Evolutionary conservation across 176 grass and related monocot species (phyloP).

Genomic region (Musa troglodytarum): DNA sequence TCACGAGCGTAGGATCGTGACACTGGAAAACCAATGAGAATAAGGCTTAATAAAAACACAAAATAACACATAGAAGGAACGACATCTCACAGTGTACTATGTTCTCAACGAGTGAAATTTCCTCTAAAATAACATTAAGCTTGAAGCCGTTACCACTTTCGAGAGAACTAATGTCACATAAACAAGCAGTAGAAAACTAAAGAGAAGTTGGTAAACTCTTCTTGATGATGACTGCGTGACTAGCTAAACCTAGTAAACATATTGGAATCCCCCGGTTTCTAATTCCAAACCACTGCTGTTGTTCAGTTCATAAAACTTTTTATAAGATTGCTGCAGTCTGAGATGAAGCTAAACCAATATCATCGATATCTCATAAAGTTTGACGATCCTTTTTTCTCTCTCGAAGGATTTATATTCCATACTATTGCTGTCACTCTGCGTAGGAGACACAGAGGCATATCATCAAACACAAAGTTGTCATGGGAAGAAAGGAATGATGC

Average conservation of each 20-base stretch:
- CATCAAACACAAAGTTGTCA: not conserved
- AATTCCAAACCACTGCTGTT: not conserved
- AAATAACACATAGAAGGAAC: not conserved
- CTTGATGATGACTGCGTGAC: not conserved
- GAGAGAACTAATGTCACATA: not conserved
- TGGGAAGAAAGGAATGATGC: too few species aligned
- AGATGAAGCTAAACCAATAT: not conserved
- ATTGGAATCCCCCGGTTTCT: not conserved
- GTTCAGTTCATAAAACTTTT: not conserved
- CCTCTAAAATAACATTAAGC: not conserved
- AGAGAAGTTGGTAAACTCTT: not conserved
- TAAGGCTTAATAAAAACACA: not conserved
- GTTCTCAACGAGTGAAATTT: not conserved
- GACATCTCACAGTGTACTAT: not conserved
- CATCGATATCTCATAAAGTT: not conserved
- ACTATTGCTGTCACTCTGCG: not conserved
- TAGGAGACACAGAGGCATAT: not conserved
- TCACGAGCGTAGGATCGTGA: conserved; percentile 48
- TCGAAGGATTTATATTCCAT: not conserved
- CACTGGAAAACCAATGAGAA: conserved; percentile 21
- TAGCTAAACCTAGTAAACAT: not conserved
- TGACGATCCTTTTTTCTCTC: not conserved
- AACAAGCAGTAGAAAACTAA: not conserved
- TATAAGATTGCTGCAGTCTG: not conserved
- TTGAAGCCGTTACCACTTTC: not conserved